Evolutionary conservation across 1,139 yeast species (phyloP).

Genomic region (Candida sanyaensis): DNA sequence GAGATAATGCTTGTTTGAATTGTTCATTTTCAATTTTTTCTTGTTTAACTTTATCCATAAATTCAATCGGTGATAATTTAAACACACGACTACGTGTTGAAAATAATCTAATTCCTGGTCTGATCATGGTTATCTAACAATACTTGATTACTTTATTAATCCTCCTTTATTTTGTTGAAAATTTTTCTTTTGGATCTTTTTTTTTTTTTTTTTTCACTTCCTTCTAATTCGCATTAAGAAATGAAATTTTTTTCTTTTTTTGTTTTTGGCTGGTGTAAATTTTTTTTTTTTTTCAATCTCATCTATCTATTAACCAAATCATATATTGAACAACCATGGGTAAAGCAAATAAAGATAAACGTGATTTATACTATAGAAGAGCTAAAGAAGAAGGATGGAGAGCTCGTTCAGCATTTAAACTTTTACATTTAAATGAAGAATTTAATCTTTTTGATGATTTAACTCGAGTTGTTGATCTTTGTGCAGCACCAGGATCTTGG

Average conservation of each 20-base stretch:
- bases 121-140: background rate
- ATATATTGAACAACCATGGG: constrained; percentile 61
- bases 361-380: constrained; percentile 85
- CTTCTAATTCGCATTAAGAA: background rate
- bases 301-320: constrained; percentile 1
- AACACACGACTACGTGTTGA: constrained; percentile 6
- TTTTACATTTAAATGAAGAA: constrained; percentile 85
- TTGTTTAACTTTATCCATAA: constrained; percentile 25
- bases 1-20: constrained; percentile 19
- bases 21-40: constrained; percentile 31
- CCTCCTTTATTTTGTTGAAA: constrained; percentile 2
- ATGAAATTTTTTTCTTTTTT: constrained; percentile 2
- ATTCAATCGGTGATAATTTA: constrained; percentile 31
- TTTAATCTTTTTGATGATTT: constrained; percentile 71
- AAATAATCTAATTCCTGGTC: constrained; percentile 5
- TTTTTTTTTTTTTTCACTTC: background rate
- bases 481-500: constrained; percentile 99
- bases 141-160: background rate
- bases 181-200: background rate
- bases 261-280: too few species aligned
- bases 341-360: constrained; percentile 90
- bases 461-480: constrained; percentile 85
- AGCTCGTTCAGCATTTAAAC: constrained; percentile 93
- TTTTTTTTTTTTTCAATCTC: constrained; percentile 4
- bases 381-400: constrained; percentile 99